Percentiles rank a stretch among this genome's conserved stretches.
phyloP scores from a whole-genome alignment of 2,329 filamentous ascomycete genomes.

The Colletotrichum liriopes region DNA sequence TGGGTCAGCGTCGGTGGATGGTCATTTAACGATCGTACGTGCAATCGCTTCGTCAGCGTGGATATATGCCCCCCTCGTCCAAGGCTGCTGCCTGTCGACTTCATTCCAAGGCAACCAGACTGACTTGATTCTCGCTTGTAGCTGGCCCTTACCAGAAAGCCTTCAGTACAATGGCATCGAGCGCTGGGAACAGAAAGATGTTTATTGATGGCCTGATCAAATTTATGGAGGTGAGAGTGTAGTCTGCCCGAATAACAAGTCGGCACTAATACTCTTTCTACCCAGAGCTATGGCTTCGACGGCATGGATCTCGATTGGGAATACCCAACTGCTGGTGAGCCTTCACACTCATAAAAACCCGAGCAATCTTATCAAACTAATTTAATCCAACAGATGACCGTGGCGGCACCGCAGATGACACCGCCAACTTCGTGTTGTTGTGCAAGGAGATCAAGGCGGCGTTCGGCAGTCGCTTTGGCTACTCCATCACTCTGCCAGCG shows the following conservation, averaged over 20 bases:
- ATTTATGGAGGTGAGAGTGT: slow-evolving; percentile 56
- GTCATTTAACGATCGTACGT: slow-evolving; percentile 54
- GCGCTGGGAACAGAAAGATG: slow-evolving; percentile 49
- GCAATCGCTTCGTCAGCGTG: neutral
- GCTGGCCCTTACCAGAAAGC: slow-evolving; percentile 46
- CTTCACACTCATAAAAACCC: neutral
- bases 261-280: too few species aligned
- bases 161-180: slow-evolving; percentile 53
- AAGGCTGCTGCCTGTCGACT: too few species aligned
- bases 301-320: slow-evolving; percentile 65
- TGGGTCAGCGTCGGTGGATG: slow-evolving; percentile 61
- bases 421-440: slow-evolving; percentile 50
- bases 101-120: too few species aligned
- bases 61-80: too few species aligned
- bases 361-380: slow-evolving; percentile 47
- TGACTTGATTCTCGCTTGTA: slow-evolving; percentile 35
- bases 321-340: slow-evolving; percentile 46
- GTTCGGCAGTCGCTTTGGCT: slow-evolving; percentile 27
- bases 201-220: slow-evolving; percentile 54
- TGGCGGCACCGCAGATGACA: slow-evolving; percentile 54
- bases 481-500: slow-evolving; percentile 48
- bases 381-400: slow-evolving; percentile 48
- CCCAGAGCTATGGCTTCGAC: slow-evolving; percentile 58
- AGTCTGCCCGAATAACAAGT: slow-evolving; percentile 29
- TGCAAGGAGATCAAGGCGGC: slow-evolving; percentile 11